phyloP scores from a whole-genome alignment of 2,329 filamentous ascomycete species.

The Beauveria scarabaeidicola region DNA sequence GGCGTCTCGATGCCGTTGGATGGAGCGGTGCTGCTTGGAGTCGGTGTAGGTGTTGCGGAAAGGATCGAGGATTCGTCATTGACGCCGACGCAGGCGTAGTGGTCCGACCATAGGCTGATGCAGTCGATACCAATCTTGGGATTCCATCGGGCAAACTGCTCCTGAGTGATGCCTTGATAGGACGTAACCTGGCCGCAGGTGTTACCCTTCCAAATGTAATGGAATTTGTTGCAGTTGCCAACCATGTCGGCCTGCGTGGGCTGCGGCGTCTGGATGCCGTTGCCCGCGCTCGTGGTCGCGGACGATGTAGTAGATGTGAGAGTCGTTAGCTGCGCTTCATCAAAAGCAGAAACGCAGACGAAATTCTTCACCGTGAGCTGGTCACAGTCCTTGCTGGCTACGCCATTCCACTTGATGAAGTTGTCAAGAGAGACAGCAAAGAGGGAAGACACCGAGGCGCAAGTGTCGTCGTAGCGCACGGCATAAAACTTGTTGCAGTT shows the following conservation, averaged over 20 bases:
- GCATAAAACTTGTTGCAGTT: neutral
- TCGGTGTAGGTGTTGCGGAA: neutral
- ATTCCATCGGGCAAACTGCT: constrained; percentile 1
- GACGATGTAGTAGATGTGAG: neutral
- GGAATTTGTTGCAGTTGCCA: no score
- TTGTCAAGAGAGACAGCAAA: neutral
- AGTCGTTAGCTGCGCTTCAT: neutral
- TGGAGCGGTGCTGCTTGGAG: no score
- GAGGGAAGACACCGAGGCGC: neutral
- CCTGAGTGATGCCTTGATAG: neutral
- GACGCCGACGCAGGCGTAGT: constrained; percentile 4
- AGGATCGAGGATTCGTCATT: neutral
- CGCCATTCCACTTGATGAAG: neutral
- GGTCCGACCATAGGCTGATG: neutral
- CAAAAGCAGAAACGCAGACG: neutral
- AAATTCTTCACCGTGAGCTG: neutral
- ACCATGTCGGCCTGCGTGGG: no score
- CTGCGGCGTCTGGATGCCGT: neutral
- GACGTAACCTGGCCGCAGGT: neutral
- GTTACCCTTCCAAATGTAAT: neutral
- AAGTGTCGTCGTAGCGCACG: neutral
- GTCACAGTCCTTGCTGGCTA: neutral
- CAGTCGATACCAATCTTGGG: neutral
- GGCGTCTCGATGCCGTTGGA: neutral
- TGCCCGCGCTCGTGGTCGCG: neutral